Evolutionary conservation across 2,329 filamentous ascomycete genomes (phyloP).

Genomic region (Trichophyton simii): DNA sequence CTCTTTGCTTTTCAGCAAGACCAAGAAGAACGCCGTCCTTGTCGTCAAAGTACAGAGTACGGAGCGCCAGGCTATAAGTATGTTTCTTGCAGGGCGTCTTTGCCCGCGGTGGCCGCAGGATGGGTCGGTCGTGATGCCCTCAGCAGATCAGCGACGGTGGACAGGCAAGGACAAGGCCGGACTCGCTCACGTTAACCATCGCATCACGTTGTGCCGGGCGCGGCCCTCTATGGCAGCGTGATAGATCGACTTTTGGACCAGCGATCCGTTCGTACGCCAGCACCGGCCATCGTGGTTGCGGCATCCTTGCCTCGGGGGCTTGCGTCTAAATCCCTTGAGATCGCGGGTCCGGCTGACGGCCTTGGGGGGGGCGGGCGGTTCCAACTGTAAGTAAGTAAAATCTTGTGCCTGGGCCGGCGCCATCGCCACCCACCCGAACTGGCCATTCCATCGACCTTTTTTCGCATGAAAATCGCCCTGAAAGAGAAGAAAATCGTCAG

Average conservation of each 20-base stretch:
- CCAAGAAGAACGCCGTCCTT: too few relatives aligned
- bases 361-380: background rate
- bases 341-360: background rate
- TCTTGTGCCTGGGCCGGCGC: background rate
- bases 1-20: background rate
- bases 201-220: background rate
- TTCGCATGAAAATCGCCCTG: too few relatives aligned
- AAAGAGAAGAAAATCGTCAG: background rate
- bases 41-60: too few relatives aligned
- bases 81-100: too few relatives aligned
- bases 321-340: background rate
- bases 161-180: constrained; percentile 1
- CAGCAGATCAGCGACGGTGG: background rate
- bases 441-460: too few relatives aligned
- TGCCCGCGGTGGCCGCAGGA: background rate
- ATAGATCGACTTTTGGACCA: background rate
- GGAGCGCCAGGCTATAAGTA: too few relatives aligned
- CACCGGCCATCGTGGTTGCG: background rate
- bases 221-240: background rate
- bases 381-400: background rate
- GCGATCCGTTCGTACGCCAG: background rate
- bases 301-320: background rate
- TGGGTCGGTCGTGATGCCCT: constrained; percentile 1
- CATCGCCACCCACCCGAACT: background rate
- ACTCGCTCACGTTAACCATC: background rate